Percentiles rank a stretch among this genome's conserved stretches.
Evolutionary conservation across 2,329 filamentous ascomycete genomes (phyloP).

Genomic region (Ophiosphaerella narmari): DNA sequence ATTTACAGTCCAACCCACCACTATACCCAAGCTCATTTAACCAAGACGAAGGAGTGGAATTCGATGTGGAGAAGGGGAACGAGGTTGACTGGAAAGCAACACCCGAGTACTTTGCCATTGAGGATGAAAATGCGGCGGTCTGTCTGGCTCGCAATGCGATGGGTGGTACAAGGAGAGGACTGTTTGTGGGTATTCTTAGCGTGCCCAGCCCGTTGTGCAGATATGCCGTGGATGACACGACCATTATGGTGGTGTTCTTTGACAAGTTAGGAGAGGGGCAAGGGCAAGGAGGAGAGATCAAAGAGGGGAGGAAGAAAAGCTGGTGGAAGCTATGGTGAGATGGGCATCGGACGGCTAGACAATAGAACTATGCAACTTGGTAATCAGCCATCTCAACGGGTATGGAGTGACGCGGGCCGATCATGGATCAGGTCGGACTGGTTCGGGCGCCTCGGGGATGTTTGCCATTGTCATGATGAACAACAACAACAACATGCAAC

Average conservation of each 20-base stretch:
- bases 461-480: no score
- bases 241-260: constrained; percentile 61
- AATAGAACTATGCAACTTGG: no score
- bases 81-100: constrained; percentile 49
- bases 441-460: no score
- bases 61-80: constrained; percentile 37
- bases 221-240: constrained; percentile 56
- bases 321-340: constrained; percentile 11
- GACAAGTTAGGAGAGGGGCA: constrained; percentile 32
- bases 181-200: constrained; percentile 48
- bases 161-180: constrained; percentile 51
- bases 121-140: constrained; percentile 58
- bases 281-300: neutral
- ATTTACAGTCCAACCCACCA: constrained; percentile 8
- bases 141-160: constrained; percentile 59
- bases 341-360: no score
- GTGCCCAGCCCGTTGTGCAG: constrained; percentile 41
- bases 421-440: no score
- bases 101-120: constrained; percentile 53
- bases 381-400: no score
- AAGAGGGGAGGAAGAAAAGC: neutral
- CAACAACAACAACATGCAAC: no score
- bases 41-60: constrained; percentile 42
- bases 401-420: no score
- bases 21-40: constrained; percentile 10